Evolutionary conservation across 352 stramenopile species (phyloP), one percentile per base, ranked within the genome.

Genomic region (Elongisporangium undulatum): DNA sequence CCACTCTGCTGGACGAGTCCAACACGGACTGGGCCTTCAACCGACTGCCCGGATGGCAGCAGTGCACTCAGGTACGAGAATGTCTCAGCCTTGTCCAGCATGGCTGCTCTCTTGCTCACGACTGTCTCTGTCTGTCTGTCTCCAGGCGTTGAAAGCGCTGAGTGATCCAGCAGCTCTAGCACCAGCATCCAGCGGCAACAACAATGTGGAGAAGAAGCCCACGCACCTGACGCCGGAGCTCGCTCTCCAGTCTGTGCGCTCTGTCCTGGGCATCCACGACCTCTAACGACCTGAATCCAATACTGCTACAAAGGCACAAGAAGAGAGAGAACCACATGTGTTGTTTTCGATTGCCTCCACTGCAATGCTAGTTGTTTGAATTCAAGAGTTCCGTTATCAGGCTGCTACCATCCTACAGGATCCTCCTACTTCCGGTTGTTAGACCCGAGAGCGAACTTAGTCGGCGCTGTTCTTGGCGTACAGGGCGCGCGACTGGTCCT

Each of bases 401-500:
- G 29, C 29, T 41, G 29, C 29, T 41, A 41, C 29, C 29, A 41
- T 41, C n/a, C n/a, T n/a, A n/a, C 29, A 9, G 29, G 29, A 41
- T 41, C 9, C 29, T 41, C 29, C 9, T 41, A 41, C 29, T 41
- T 34, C 29, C 51, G 21, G 15, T 9, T 45, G n/a, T 6, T 41
- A 48, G 12, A 41, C 22, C 51, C 15, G 50, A 24, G 22, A 60
- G 34, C 26, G 51, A 55, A 63, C 58, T 90, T 90, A 93, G 72
- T 93, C 83, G 57, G 81, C 67, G 61, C 63, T 73, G 81, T 93
- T 93, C 79, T 93, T 93, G 59, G 74, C 71, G 73, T 86, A 91
- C 59, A 93, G 65, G 58, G 83, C 81, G 34, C 81, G 80, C 66
- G 75, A 89, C 72, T 93, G 83, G 54, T 79, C 66, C 71, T 86